A percentile compares a stretch with the other conserved stretches of the same genome.
Conservation (phyloP, 768 basidiomycete genomes). For the Naganishia onofrii region DNA sequence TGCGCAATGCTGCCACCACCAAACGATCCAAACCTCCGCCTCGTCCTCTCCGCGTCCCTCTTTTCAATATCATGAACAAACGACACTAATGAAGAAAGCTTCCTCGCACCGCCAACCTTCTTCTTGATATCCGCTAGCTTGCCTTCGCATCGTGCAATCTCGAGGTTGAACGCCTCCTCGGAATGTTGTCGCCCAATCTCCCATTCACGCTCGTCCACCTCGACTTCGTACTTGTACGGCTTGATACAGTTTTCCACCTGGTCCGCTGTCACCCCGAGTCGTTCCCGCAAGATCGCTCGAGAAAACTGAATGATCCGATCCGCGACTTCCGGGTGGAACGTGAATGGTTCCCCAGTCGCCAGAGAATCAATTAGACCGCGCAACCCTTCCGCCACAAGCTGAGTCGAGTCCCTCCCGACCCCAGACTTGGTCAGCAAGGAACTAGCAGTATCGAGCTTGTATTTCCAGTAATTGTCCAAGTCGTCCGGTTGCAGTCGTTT, state of each 20-base stretch:
- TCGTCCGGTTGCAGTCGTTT: constrained; percentile 66
- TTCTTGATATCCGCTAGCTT: constrained; percentile 82
- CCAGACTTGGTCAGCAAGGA: constrained; percentile 93
- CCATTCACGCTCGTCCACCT: constrained; percentile 92
- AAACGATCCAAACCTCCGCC: constrained; percentile 32
- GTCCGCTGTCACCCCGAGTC: constrained; percentile 90
- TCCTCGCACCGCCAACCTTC: constrained; percentile 81
- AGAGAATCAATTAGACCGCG: constrained; percentile 86
- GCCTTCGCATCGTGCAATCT: constrained; percentile 75
- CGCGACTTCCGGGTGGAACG: constrained; percentile 79
- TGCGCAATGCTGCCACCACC: not conserved
- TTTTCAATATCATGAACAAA: constrained; percentile 83
- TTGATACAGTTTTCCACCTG: constrained; percentile 99
- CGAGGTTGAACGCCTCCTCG: constrained; percentile 76
- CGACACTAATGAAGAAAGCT: constrained; percentile 69
- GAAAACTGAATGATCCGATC: constrained; percentile 89
- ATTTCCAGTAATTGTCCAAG: constrained; percentile 86
- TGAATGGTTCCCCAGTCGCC: constrained; percentile 83
- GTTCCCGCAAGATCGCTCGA: constrained; percentile 86
- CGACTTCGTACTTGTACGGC: constrained; percentile 97
- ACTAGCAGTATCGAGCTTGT: constrained; percentile 92
- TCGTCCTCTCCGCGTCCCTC: constrained; percentile 53
- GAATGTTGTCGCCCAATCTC: constrained; percentile 73
- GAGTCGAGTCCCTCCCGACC: constrained; percentile 87
- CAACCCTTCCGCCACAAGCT: constrained; percentile 89